These are phyloP conservation scores for Globisporangium splendens DNA, from an alignment of 352 stramenopile genomes.

Conservation along the genomic window DNA sequence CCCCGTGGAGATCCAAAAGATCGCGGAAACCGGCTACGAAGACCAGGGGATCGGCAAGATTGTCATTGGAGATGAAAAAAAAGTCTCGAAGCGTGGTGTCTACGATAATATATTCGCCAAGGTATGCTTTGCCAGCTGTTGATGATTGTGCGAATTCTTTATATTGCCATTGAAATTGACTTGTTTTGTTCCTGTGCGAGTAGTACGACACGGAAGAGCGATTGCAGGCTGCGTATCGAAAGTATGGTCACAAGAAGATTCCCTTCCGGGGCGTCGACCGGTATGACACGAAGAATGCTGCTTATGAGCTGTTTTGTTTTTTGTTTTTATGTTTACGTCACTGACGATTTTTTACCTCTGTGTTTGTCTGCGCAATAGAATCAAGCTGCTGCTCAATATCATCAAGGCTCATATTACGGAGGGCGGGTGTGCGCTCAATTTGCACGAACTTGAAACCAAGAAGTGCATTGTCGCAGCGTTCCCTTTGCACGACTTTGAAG, in stretches of 20 bases:
- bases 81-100: slow-evolving; percentile 50
- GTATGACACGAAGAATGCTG: slow-evolving; percentile 13
- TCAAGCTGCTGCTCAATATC: slow-evolving; percentile 75
- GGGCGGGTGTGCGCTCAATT: slow-evolving; percentile 55
- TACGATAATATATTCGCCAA: slow-evolving; percentile 77
- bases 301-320: no score
- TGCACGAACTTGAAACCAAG: slow-evolving; percentile 44
- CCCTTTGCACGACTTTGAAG: slow-evolving; percentile 50
- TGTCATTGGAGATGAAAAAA: slow-evolving; percentile 43
- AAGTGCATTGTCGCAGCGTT: slow-evolving; percentile 61
- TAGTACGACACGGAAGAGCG: slow-evolving; percentile 60
- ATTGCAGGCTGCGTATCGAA: slow-evolving; percentile 62
- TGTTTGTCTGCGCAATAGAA: slow-evolving; percentile 17
- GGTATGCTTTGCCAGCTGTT: slow-evolving; percentile 1
- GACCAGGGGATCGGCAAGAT: slow-evolving; percentile 65
- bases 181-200: background rate
- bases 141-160: background rate
- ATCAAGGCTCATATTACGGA: slow-evolving; percentile 52
- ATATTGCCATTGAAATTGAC: background rate
- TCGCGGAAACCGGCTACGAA: slow-evolving; percentile 51
- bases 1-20: slow-evolving; percentile 42
- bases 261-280: slow-evolving; percentile 71
- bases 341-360: background rate
- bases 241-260: slow-evolving; percentile 65
- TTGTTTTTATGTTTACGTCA: no score